Conservation (phyloP, 2,329 filamentous ascomycete species). For the Myriosclerotinia scirpicola region DNA sequence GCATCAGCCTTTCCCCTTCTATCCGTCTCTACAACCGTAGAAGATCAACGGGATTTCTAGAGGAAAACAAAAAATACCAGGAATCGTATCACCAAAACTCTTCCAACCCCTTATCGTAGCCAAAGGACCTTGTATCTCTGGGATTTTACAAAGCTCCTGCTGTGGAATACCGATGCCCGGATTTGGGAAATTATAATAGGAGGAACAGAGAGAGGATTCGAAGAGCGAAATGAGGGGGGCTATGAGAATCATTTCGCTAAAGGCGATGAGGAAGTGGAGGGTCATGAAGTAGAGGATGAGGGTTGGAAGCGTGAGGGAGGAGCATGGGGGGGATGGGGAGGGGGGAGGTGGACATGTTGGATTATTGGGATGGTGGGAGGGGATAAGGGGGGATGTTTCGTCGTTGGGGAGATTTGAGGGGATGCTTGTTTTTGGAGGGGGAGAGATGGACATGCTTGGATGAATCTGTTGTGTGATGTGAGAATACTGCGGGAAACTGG, state of each 20-base stretch:
- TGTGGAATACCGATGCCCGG: neutral
- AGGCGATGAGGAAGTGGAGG: slow-evolving; percentile 39
- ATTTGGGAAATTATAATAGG: slow-evolving; percentile 36
- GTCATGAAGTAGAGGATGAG: slow-evolving; percentile 38
- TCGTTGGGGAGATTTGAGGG: neutral
- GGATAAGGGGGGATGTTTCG: neutral
- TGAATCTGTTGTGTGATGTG: neutral
- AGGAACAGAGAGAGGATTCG: slow-evolving; percentile 37
- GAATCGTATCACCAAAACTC: slow-evolving; percentile 37
- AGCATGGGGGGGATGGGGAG: neutral
- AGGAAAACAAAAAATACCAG: slow-evolving; percentile 29
- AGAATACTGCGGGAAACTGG: neutral
- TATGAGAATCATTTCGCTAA: slow-evolving; percentile 38
- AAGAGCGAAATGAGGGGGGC: slow-evolving; percentile 38
- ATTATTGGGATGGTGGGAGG: neutral
- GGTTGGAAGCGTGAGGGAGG: no score
- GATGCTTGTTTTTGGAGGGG: neutral
- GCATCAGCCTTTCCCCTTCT: slow-evolving; percentile 6
- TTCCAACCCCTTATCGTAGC: slow-evolving; percentile 40
- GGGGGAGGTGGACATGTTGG: no score
- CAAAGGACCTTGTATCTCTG: slow-evolving; percentile 35
- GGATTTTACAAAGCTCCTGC: slow-evolving; percentile 34
- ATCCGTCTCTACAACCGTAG: no score
- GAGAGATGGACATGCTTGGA: neutral
- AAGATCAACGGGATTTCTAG: no score